Base-by-base conservation (phyloP, 192 early-diverging fungal species). In the Backusella circina region DNA sequence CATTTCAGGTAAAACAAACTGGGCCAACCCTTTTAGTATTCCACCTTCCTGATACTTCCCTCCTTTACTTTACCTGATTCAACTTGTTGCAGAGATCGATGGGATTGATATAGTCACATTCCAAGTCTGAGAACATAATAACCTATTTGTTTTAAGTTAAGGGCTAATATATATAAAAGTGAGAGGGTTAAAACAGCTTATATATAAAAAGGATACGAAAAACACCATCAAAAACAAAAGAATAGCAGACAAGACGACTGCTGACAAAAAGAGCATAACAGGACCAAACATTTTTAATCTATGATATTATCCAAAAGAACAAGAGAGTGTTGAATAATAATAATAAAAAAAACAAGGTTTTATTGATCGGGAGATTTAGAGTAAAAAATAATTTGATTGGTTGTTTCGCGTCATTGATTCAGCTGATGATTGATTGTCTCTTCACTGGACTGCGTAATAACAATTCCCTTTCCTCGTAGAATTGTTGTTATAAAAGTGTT, bases 21-120 rank as follows among this genome's bases (percentile, higher is more conserved):
- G 84, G 4, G 65, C 15, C 9, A 28, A 16, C 26, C 5, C 36
- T 30, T 57, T 16, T n/a, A 57, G 16, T n/a, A 12, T 8, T 70
- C 16, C 13, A 13, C n/a, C n/a, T 47, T 28, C 12, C 26, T 16
- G 15, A 44, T 23, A 10, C 5, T 31, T 28, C 36, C 21, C 3
- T 66, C 26, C 57, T 41, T 10, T 12, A 41, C 13, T 41, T 38
- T 86, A 94, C 94, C 86, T 91, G 92, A 81, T 98, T 98, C 79
- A 98, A 86, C 75, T 91, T 95, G 80, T 92, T 93, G 83, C 95
- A 96, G 51, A 98, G 89, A 80, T 98, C 97, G 76, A 98, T 97
- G 15, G 97, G 97, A 82, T 98, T 98, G 85, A 98, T 97, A 85
- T 98, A 98, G 77, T 98, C 97, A 86, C 93, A 95, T 87, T 98